A percentile compares a stretch with the other conserved stretches of the same genome.
Evolutionary conservation across 2,329 filamentous ascomycete species (phyloP).

Genomic region (Madurella mycetomatis): DNA sequence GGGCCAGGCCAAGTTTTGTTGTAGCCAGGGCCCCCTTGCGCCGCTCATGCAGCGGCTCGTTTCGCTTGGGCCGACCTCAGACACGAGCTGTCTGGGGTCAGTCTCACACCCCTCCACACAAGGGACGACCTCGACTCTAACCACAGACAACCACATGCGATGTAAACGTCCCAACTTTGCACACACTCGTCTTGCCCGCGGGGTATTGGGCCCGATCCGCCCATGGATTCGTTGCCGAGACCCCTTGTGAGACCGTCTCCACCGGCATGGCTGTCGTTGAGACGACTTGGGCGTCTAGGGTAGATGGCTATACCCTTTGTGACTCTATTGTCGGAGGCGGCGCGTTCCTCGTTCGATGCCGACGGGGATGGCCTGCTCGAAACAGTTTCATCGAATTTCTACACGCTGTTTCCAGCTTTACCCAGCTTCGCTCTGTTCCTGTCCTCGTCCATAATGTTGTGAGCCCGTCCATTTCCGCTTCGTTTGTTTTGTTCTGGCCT

Average conservation of each 20-base stretch:
- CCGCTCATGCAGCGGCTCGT: slow-evolving; percentile 18
- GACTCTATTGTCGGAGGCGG: neutral
- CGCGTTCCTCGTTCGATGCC: neutral
- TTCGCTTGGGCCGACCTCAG: slow-evolving; percentile 28
- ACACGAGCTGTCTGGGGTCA: slow-evolving; percentile 29
- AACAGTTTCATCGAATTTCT: slow-evolving; percentile 7
- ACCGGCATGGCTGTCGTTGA: slow-evolving; percentile 11
- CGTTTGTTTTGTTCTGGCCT: slow-evolving; percentile 9
- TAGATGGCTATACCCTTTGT: neutral
- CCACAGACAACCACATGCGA: slow-evolving; percentile 3
- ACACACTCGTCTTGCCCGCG: neutral
- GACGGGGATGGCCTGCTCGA: slow-evolving; percentile 6
- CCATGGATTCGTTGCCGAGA: slow-evolving; percentile 13
- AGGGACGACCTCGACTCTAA: slow-evolving; percentile 16
- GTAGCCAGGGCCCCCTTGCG: slow-evolving; percentile 5
- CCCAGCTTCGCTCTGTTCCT: neutral
- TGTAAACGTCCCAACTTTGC: slow-evolving; percentile 5
- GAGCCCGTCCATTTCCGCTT: slow-evolving; percentile 9
- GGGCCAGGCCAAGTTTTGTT: slow-evolving; percentile 4
- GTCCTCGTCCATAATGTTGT: slow-evolving; percentile 9
- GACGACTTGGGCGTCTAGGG: slow-evolving; percentile 2
- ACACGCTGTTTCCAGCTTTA: slow-evolving; percentile 1
- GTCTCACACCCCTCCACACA: slow-evolving; percentile 28
- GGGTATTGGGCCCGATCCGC: slow-evolving; percentile 11
- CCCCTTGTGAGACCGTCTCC: slow-evolving; percentile 13